Evolutionary conservation across 345 rosid genomes (phyloP), one percentile per base, ranked within the genome.

Genomic region (Geranium brycei): DNA sequence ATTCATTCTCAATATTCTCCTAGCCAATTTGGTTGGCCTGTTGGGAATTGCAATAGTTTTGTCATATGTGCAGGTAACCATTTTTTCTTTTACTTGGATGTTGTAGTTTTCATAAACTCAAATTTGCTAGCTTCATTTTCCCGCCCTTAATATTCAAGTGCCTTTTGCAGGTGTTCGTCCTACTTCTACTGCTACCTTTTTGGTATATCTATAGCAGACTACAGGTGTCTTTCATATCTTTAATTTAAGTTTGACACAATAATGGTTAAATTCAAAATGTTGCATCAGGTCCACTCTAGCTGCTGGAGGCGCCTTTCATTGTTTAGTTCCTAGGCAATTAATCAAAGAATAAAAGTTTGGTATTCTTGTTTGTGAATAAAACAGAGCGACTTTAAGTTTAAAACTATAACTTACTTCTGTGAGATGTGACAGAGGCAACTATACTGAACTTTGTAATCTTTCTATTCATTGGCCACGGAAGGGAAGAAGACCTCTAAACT

Each of bases 21-120:
- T 92, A 28, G 98, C 98, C 68, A 84, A 87, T 75, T 85, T 87
- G 77, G 95, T 89, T 61, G 91, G 91, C 63, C 81, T 92, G 73
- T 65, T 91, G 74, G 98, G 98, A 63, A 83, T 87, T 73, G 85
- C 82, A 66, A 66, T 85, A 61, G 85, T 92, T 66, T 76, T 92
- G 75, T 89, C 96, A 55, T 92, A 77, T 73, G 95, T 92, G 73
- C 95, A 89, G 96, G 98, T 92, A 78, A 17, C 30, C 31, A 58
- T 13, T 57, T 66, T 58, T 17, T 40, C 72, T 79, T 53, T 51
- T 51, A 58, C 59, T n/a, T 35, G 31, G 68, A 19, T 31, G 60
- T 41, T 40, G 17, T 41, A 68, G 31, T 69, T 56, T 7, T 28
- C n/a, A 31, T 59, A 57, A 28, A 60, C 19, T 66, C 58, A 62